These are phyloP conservation scores for Actinidia chinensis DNA, from an alignment of 179 eudicot species.

Conservation along the genomic window DNA sequence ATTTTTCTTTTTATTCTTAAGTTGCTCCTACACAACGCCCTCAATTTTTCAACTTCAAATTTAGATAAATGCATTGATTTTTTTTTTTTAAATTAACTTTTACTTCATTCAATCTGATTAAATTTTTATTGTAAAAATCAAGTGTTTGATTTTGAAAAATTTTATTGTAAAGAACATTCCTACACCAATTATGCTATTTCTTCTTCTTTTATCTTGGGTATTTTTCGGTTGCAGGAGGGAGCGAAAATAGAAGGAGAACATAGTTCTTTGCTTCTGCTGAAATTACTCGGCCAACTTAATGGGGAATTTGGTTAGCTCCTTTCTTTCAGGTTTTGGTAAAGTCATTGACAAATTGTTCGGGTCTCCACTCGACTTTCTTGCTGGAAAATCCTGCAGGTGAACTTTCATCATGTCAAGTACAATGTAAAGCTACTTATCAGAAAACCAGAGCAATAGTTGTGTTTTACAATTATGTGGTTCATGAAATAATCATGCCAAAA, in stretches of 20 bases:
- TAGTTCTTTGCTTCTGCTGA: not conserved
- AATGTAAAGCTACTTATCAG: not conserved
- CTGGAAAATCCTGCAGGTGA: slow-evolving; percentile 59
- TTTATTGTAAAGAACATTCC: no score
- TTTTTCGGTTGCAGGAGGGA: not conserved
- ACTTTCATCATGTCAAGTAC: not conserved
- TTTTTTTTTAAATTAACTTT: no score
- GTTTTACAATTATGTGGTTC: not conserved
- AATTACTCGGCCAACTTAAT: slow-evolving; percentile 22
- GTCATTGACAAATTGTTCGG: slow-evolving; percentile 37
- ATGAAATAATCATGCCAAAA: not conserved
- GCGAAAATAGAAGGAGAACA: not conserved
- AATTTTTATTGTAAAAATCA: no score
- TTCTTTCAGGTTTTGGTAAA: slow-evolving; percentile 35
- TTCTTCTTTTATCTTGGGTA: not conserved
- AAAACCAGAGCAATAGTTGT: not conserved
- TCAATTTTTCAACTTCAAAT: no score
- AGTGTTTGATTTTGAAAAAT: no score
- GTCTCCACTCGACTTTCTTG: slow-evolving; percentile 54
- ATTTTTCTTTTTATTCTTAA: no score
- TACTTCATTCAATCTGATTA: no score
- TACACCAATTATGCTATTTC: no score
- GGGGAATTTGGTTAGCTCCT: slow-evolving; percentile 38
- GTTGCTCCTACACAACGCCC: no score
- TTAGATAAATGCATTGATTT: no score